Evolutionary conservation across 1,284 basidiomycete genomes (phyloP), one percentile per base, ranked within the genome.

Genomic region (Microbotryum lychnidis-dioicae): DNA sequence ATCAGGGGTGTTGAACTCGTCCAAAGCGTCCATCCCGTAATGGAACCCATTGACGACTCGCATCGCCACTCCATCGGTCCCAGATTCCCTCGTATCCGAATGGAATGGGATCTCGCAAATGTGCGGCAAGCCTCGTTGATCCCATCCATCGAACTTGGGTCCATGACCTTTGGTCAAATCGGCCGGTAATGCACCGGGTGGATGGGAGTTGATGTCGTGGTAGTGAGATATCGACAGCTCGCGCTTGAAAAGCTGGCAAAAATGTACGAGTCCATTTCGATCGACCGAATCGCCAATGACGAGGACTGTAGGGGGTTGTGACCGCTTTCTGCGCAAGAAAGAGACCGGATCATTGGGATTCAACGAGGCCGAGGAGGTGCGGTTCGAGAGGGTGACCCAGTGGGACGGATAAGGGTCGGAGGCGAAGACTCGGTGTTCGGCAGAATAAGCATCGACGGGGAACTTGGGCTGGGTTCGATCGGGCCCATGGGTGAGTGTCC

Each of bases 1-100:
- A 27, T 65, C 67, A 7, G 65, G 65, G 33, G 60, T 67, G 49
- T 69, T 64, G 56, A 69, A 69, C 59, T 69, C 67, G 55, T 69
- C 67, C n/a, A 69, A 50, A 25, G 61, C 67, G 49, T 69, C 67
- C 67, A 69, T 69, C 14, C 67, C 67, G 50, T 69, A 69, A 21
- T 64, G 63, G 31, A 69, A 69, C 16, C 67, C 67, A 33, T 69
- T 69, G 20, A 67, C 27, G 49, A 69, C 51, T 27, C 67, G 42
- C 54, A 69, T 45, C 12, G 65, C 67, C 20, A 59, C 37, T 23
- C 55, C 58, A 18, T 42, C 37, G 37, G 29, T 50, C 0, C 64
- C 56, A 44, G 50, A 56, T 6, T 46, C 60, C 12, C 12, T 5
- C 5, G 51, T 53, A 12, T 23, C 25, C 42, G 48, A 42, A 8